Evolutionary conservation across 2,329 filamentous ascomycete genomes (phyloP).

Genomic region (Arthrobotrys entomopaga): DNA sequence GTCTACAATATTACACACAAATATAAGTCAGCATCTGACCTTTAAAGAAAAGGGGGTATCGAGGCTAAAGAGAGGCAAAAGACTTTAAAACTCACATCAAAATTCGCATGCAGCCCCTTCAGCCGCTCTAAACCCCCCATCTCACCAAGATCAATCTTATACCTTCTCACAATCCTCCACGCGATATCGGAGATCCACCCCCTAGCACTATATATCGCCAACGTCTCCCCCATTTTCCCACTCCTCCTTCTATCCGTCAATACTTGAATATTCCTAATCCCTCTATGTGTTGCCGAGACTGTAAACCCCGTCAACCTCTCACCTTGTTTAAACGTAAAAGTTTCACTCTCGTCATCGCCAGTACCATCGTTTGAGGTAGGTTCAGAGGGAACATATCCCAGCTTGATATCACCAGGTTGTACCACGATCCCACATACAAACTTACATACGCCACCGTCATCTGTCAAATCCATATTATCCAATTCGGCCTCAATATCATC

Average conservation of each 20-base stretch:
- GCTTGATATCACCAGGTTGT: neutral
- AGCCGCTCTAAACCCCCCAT: neutral
- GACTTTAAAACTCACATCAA: conserved; percentile 1
- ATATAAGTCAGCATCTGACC: neutral
- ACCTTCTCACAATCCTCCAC: neutral
- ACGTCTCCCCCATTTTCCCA: neutral
- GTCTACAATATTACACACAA: no score
- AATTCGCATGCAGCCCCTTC: neutral
- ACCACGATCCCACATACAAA: neutral
- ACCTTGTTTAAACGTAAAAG: neutral
- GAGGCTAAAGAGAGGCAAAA: no score
- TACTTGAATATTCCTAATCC: neutral
- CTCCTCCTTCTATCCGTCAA: neutral
- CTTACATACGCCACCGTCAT: neutral
- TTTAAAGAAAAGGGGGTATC: neutral
- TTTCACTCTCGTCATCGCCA: neutral
- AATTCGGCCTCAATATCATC: neutral
- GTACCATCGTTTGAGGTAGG: no score
- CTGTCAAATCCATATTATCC: neutral
- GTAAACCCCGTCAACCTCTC: neutral
- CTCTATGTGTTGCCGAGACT: neutral
- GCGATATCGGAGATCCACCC: neutral
- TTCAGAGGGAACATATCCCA: neutral
- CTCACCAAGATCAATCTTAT: neutral
- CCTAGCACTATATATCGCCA: neutral